These are phyloP conservation scores for Carex parvula DNA, from an alignment of 176 grass and related monocot species.

Conservation along the genomic window DNA sequence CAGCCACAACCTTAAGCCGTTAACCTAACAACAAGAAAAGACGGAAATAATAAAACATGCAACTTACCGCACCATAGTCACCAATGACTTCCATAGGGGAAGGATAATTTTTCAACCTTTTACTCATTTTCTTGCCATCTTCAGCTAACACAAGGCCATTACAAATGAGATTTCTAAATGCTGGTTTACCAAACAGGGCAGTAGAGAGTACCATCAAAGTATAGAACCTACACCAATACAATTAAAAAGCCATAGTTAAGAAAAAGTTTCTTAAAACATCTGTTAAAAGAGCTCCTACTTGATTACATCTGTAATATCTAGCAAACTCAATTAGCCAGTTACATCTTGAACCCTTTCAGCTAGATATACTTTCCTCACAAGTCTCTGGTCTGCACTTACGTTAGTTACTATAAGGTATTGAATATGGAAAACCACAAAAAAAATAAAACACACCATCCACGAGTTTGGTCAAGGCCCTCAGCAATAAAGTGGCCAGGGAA, in stretches of 20 bases:
- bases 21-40: conserved; percentile 2
- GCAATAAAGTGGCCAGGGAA: conserved; percentile 98
- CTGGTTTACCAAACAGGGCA: conserved; percentile 94
- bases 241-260: background rate
- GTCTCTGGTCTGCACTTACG: background rate
- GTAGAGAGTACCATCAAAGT: conserved; percentile 97
- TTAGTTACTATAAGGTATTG: background rate
- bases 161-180: conserved; percentile 98
- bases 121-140: conserved; percentile 99
- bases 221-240: conserved; percentile 74
- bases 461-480: conserved; percentile 96
- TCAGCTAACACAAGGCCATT: conserved; percentile 98
- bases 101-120: conserved; percentile 96
- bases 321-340: conserved; percentile 1
- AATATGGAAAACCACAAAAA: background rate
- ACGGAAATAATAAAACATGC: conserved; percentile 28
- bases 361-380: background rate
- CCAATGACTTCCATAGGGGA: conserved; percentile 67
- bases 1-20: background rate
- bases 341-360: background rate
- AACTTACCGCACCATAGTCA: conserved; percentile 87
- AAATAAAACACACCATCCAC: conserved; percentile 69
- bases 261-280: background rate
- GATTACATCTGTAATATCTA: background rate
- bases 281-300: background rate